Conservation (phyloP, 2,329 filamentous ascomycete genomes). For the Pseudogymnoascus sp. region DNA sequence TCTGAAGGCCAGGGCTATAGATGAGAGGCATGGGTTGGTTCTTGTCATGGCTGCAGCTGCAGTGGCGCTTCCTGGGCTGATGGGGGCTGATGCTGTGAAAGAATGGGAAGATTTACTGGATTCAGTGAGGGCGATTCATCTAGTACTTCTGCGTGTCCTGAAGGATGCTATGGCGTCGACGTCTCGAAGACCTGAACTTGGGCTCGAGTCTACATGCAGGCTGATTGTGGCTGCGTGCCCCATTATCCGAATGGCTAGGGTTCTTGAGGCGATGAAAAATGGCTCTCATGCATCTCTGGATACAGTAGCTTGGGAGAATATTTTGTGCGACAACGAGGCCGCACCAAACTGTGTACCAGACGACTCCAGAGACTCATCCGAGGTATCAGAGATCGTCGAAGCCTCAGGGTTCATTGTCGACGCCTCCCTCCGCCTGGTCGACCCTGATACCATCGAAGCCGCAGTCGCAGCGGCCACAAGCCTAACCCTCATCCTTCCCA, state of each 20-base stretch:
- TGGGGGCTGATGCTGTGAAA: background rate
- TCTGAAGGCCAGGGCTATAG: constrained; percentile 51
- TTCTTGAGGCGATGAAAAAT: background rate
- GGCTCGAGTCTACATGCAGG: constrained; percentile 52
- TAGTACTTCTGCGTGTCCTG: background rate
- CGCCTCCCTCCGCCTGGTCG: constrained; percentile 41
- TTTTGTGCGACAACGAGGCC: background rate
- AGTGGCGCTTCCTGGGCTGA: constrained; percentile 26
- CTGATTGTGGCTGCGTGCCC: constrained; percentile 48
- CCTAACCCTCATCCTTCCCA: constrained; percentile 38
- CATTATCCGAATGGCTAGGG: constrained; percentile 29
- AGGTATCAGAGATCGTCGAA: background rate
- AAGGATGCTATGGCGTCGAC: background rate
- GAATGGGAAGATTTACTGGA: background rate
- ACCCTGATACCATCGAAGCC: constrained; percentile 41
- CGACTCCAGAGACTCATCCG: background rate
- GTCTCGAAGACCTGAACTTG: constrained; percentile 47
- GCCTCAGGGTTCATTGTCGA: background rate
- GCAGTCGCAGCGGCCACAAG: constrained; percentile 44
- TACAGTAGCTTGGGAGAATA: background rate
- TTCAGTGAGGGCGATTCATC: background rate
- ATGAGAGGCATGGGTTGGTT: constrained; percentile 61
- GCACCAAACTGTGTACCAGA: background rate
- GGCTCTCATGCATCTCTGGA: background rate
- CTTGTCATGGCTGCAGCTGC: constrained; percentile 53